Evolutionary conservation across 805 yeast species (phyloP).

Genomic region (Saturnispora sekii): DNA sequence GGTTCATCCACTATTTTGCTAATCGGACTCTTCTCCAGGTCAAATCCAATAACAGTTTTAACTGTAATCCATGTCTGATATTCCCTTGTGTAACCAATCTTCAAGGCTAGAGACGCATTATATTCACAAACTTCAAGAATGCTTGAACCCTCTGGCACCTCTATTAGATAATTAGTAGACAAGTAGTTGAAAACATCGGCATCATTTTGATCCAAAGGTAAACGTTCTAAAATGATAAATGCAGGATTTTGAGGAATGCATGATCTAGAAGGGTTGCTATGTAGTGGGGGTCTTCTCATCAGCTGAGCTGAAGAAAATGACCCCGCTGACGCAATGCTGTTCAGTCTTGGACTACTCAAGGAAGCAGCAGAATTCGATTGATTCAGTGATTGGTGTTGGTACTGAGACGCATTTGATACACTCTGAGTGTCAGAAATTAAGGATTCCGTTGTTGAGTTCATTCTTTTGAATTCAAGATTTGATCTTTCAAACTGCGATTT

Average conservation of each 20-base stretch:
- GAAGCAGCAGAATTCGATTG: not conserved
- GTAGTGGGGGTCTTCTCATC: slow-evolving; percentile 16
- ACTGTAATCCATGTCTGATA: slow-evolving; percentile 56
- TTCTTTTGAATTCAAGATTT: slow-evolving; percentile 10
- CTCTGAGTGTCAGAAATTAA: slow-evolving; percentile 1
- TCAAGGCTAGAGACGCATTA: slow-evolving; percentile 48
- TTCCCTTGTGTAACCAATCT: slow-evolving; percentile 41
- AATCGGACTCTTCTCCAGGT: slow-evolving; percentile 10
- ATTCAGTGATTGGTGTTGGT: not conserved
- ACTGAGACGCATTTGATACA: not conserved
- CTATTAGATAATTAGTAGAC: slow-evolving; percentile 38
- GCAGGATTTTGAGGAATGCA: slow-evolving; percentile 16
- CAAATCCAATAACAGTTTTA: slow-evolving; percentile 37
- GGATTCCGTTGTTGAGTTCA: slow-evolving; percentile 6
- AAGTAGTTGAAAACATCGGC: slow-evolving; percentile 36
- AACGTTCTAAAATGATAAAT: slow-evolving; percentile 31
- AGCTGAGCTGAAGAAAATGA: slow-evolving; percentile 8
- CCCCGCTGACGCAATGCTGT: slow-evolving; percentile 3
- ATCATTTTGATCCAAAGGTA: slow-evolving; percentile 37
- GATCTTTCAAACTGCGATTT: slow-evolving; percentile 31
- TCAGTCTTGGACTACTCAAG: not conserved
- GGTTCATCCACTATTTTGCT: slow-evolving; percentile 12
- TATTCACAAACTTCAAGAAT: slow-evolving; percentile 45
- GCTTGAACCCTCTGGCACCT: slow-evolving; percentile 38
- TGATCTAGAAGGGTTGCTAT: slow-evolving; percentile 3